Evolutionary conservation across 2,329 filamentous ascomycete species (phyloP), one percentile per base, ranked within the genome.

Genomic region (Verticillium tricorpus): DNA sequence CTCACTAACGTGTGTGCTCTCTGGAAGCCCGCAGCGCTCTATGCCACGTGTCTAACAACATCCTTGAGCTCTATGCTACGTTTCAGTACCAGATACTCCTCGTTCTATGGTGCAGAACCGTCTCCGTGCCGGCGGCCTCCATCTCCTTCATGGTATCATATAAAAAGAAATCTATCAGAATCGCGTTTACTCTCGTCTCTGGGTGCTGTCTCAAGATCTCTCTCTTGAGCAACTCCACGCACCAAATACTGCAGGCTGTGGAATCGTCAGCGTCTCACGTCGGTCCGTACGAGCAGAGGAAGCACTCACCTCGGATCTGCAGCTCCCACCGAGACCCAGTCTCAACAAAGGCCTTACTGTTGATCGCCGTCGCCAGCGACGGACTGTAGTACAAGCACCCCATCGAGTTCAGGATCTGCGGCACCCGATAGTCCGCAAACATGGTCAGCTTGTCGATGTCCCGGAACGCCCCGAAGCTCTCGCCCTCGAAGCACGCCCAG

Each of bases 361-460:
- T 82, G 68, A 99, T 89, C 17, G 88, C 83, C 37, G 83, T 81
- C 58, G 93, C 88, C 55, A 99, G 78, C 0, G 88, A 83, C 0
- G 95, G 95, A 66, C 91, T 93, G 76, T 95, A 97, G 69, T 85
- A 87, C 58, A 99, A 78, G 62, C 93, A 94, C 19, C 91, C 91
- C 55, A 98, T 81, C 11, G 87, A 87, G 69, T 93, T 87, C 37
- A 99, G 84, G 68, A 97, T 95, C 77, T 99, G 95, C 15, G 96
- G 96, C 60, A 99, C 89, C 54, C 95, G 90, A 73, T 99, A 99
- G 78, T 99, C 95, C 71, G 95, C 93, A 79, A 99, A 99, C 89
- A 98, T 98, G 64, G 95, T 99, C 69, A 99, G 90, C 73, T 93
- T 92, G 77, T 95, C 90, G 69, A 99, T 97, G 72, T 99, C 95